Percentiles rank a stretch among this genome's conserved stretches.
Conservation (phyloP, 352 stramenopile species). For the Pythium utonaiense region DNA sequence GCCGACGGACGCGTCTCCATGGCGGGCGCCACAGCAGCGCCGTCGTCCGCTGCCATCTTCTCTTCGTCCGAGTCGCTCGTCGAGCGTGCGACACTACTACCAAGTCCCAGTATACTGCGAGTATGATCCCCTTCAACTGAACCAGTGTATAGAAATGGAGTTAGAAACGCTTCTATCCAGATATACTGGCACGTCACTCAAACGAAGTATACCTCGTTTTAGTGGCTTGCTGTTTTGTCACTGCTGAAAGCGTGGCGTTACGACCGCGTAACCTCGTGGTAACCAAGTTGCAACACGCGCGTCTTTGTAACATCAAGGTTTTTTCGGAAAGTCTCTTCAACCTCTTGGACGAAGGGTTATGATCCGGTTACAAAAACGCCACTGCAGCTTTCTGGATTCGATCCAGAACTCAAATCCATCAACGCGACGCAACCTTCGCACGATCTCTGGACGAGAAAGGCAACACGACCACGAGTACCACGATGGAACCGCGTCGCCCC, state of each 20-base stretch:
- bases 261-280: background rate
- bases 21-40: background rate
- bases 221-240: background rate
- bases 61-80: too few relatives aligned
- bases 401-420: background rate
- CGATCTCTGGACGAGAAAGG: background rate
- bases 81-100: slow-evolving; percentile 15
- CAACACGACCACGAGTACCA: background rate
- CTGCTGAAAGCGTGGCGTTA: background rate
- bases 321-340: background rate
- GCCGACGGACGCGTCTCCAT: background rate
- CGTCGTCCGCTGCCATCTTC: slow-evolving; percentile 9
- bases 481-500: slow-evolving; percentile 55
- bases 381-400: background rate
- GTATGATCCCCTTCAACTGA: slow-evolving; percentile 16
- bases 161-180: background rate
- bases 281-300: background rate
- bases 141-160: slow-evolving; percentile 11
- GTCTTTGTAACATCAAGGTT: too few relatives aligned
- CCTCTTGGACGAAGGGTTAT: background rate
- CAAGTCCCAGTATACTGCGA: too few relatives aligned
- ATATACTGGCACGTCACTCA: background rate
- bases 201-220: background rate
- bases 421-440: background rate
- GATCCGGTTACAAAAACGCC: slow-evolving; percentile 2